These are phyloP conservation scores for Thraustotheca clavata DNA, from an alignment of 352 stramenopile genomes.

Conservation along the genomic window DNA sequence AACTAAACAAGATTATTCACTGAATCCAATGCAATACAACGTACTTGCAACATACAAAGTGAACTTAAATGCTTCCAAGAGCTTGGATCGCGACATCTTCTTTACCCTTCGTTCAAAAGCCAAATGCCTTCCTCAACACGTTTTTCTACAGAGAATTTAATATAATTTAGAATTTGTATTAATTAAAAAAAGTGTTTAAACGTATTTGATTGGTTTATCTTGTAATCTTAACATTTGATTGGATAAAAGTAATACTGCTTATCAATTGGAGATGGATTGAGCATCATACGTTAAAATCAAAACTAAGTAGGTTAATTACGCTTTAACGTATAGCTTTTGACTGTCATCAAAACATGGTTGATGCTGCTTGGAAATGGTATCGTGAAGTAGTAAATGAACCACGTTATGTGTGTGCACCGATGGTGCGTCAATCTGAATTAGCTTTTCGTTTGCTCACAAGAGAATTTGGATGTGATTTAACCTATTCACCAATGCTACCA, in stretches of 20 bases:
- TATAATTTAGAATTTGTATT: slow-evolving; percentile 1
- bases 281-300: no score
- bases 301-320: no score
- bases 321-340: no score
- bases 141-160: neutral
- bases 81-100: slow-evolving; percentile 13
- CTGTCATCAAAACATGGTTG: neutral
- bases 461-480: slow-evolving; percentile 7
- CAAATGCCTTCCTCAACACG: neutral
- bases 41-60: slow-evolving; percentile 15
- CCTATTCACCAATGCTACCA: slow-evolving; percentile 22
- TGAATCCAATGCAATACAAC: neutral
- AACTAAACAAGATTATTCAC: slow-evolving; percentile 30
- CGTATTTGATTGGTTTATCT: neutral
- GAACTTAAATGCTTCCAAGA: slow-evolving; percentile 20
- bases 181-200: neutral
- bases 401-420: slow-evolving; percentile 23
- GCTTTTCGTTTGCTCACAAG: slow-evolving; percentile 24
- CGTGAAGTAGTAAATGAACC: slow-evolving; percentile 16
- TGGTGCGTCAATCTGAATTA: slow-evolving; percentile 25
- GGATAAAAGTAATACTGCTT: neutral
- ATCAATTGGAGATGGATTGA: no score
- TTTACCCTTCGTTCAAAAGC: neutral
- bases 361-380: slow-evolving; percentile 21
- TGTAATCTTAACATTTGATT: neutral